These are phyloP conservation scores for Hypomyces perniciosus DNA, from an alignment of 2,329 filamentous ascomycete species.

Conservation along the genomic window DNA sequence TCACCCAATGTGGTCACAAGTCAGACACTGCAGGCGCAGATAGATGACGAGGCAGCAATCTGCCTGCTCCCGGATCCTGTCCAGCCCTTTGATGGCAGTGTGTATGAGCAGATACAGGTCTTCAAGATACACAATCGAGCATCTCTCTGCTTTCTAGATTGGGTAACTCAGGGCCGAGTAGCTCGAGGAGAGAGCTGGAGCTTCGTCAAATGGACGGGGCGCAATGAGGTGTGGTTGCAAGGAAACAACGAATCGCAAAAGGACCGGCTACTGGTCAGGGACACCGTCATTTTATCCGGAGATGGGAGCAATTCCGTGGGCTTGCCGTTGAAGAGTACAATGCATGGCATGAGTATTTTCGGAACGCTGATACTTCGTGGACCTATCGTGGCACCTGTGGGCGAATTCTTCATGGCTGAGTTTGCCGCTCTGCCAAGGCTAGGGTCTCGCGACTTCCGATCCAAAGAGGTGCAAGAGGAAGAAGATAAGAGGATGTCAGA, in stretches of 20 bases:
- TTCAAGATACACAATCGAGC: constrained; percentile 57
- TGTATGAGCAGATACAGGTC: constrained; percentile 77
- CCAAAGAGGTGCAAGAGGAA: constrained; percentile 41
- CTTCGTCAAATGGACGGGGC: constrained; percentile 69
- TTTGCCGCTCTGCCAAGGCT: constrained; percentile 75
- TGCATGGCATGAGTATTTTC: constrained; percentile 70
- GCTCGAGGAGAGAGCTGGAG: constrained; percentile 88
- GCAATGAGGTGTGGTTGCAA: constrained; percentile 76
- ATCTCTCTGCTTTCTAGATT: constrained; percentile 79
- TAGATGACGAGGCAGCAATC: constrained; percentile 47
- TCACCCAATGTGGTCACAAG: constrained; percentile 49
- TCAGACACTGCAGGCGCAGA: constrained; percentile 47
- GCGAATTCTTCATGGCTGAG: constrained; percentile 70
- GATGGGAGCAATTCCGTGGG: constrained; percentile 36
- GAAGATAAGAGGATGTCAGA: constrained; percentile 32
- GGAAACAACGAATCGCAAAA: constrained; percentile 27
- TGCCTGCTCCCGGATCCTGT: constrained; percentile 83
- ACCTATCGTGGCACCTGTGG: constrained; percentile 57
- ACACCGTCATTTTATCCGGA: constrained; percentile 70
- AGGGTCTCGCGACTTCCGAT: constrained; percentile 71
- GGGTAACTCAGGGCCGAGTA: constrained; percentile 83
- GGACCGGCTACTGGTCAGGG: constrained; percentile 68
- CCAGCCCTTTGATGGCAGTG: constrained; percentile 79
- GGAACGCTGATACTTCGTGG: constrained; percentile 83
- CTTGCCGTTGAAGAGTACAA: constrained; percentile 50